Evolutionary conservation across 148 eudicot species (phyloP).

Genomic region (Heliamphora exappendiculata): DNA sequence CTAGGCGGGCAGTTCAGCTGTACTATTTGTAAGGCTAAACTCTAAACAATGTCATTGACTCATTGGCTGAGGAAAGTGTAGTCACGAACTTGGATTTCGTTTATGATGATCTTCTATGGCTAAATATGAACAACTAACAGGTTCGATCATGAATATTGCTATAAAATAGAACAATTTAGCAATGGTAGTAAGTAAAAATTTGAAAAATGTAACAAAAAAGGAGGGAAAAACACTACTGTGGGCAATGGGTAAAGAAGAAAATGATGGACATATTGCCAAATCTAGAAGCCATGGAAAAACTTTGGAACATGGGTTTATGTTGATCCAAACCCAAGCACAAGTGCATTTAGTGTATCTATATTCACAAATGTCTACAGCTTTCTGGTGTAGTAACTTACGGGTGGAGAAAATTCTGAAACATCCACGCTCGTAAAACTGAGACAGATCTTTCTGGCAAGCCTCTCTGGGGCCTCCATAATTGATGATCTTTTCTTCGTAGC

Average conservation of each 20-base stretch:
- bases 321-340: background rate
- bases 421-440: slow-evolving; percentile 87
- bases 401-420: slow-evolving; percentile 96
- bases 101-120: no score
- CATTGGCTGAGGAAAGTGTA: no score
- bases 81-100: no score
- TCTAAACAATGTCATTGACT: no score
- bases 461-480: slow-evolving; percentile 90
- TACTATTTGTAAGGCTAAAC: no score
- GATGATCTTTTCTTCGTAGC: slow-evolving; percentile 66
- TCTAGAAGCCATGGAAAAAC: background rate
- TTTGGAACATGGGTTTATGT: no score
- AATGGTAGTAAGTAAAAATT: background rate
- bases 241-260: background rate
- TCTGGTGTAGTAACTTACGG: slow-evolving; percentile 46
- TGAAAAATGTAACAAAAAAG: background rate
- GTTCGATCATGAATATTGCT: no score
- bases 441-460: slow-evolving; percentile 95
- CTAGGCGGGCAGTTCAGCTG: no score
- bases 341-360: background rate
- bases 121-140: no score
- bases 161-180: background rate
- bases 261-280: background rate
- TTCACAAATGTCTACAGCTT: background rate
- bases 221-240: background rate